phyloP scores from a whole-genome alignment of 2,329 filamentous ascomycete genomes.

The Podosphaera aphanis region DNA sequence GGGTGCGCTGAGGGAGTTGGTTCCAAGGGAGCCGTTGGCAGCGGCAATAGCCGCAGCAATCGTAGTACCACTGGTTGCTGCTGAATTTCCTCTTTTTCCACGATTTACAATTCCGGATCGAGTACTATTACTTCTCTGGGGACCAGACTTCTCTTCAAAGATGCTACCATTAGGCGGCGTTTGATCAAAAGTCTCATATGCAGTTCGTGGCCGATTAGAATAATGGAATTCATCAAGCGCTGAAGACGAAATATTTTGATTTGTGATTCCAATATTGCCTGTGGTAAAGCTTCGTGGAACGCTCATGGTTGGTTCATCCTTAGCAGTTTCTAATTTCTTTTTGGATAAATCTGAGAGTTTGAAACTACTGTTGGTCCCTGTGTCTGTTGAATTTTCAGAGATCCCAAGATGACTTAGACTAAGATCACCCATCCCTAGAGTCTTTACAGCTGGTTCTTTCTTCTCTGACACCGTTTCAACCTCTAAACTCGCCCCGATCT shows the following conservation, averaged over 20 bases:
- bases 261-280: conserved; percentile 1
- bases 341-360: conserved; percentile 24
- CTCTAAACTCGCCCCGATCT: conserved; percentile 8
- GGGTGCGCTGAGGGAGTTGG: conserved; percentile 35
- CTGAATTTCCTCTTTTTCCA: conserved; percentile 65
- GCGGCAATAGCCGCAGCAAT: conserved; percentile 50
- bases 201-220: conserved; percentile 21
- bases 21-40: conserved; percentile 45
- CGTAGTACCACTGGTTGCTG: conserved; percentile 26
- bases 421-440: conserved; percentile 68
- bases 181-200: conserved; percentile 33
- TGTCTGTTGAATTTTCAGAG: conserved; percentile 31
- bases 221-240: conserved; percentile 10
- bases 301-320: conserved; percentile 7
- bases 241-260: conserved; percentile 5
- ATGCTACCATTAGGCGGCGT: conserved; percentile 43
- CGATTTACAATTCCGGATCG: conserved; percentile 34
- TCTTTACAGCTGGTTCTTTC: conserved; percentile 62
- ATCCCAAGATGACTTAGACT: conserved; percentile 79
- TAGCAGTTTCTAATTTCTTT: conserved; percentile 9
- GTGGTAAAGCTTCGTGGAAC: background rate
- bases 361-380: conserved; percentile 26
- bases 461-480: conserved; percentile 16
- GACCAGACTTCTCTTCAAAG: conserved; percentile 33
- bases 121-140: conserved; percentile 36